Conservation (phyloP, 2,329 filamentous ascomycete genomes). For the Mariannaea sp. region DNA sequence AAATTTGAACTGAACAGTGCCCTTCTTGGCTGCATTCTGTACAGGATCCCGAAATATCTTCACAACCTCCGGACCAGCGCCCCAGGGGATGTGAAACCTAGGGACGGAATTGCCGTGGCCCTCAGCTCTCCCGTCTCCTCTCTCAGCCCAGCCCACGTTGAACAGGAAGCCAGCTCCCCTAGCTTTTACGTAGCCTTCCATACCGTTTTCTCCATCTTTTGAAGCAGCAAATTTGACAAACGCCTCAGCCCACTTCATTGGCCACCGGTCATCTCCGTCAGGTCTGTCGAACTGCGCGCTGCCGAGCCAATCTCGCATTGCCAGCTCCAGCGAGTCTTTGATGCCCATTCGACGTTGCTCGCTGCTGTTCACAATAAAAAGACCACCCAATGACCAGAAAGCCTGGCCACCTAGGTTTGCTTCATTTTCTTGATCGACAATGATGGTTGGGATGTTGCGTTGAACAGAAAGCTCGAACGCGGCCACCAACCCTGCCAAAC, state of each 20-base stretch:
- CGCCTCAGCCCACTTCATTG: slow-evolving; percentile 64
- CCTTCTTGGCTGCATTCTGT: slow-evolving; percentile 54
- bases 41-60: slow-evolving; percentile 62
- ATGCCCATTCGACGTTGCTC: slow-evolving; percentile 63
- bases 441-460: slow-evolving; percentile 53
- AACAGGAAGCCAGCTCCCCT: slow-evolving; percentile 57
- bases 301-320: slow-evolving; percentile 63
- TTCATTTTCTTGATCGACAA: slow-evolving; percentile 64
- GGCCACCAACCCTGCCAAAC: slow-evolving; percentile 63
- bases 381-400: slow-evolving; percentile 66
- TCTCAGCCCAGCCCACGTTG: slow-evolving; percentile 66
- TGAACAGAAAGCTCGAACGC: slow-evolving; percentile 59
- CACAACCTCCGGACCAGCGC: slow-evolving; percentile 64
- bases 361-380: slow-evolving; percentile 63
- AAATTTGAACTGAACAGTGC: slow-evolving; percentile 59
- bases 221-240: slow-evolving; percentile 64
- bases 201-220: slow-evolving; percentile 47
- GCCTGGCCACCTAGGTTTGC: slow-evolving; percentile 64
- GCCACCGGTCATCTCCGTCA: slow-evolving; percentile 58
- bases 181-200: slow-evolving; percentile 62
- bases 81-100: slow-evolving; percentile 67
- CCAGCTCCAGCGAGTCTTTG: slow-evolving; percentile 60
- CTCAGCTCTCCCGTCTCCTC: slow-evolving; percentile 58
- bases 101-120: slow-evolving; percentile 68
- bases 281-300: slow-evolving; percentile 63